phyloP scores from a whole-genome alignment of 352 stramenopile species.

The Globisporangium recalcitrans region DNA sequence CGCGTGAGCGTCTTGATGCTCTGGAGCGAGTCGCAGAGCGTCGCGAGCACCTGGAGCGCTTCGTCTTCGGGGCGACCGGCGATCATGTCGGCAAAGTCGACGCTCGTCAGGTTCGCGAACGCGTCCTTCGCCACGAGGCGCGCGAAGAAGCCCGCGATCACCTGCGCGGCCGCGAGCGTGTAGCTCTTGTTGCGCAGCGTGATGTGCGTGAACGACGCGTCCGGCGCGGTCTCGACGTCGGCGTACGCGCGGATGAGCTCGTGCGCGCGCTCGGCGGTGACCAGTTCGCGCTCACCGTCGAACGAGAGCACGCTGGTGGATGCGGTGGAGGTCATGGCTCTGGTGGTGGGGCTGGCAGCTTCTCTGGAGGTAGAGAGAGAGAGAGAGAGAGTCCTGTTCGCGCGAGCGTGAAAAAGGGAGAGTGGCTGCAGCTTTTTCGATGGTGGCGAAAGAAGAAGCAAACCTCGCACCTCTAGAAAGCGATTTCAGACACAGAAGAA shows the following conservation, averaged over 20 bases:
- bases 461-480: neutral
- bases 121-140: constrained; percentile 40
- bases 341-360: neutral
- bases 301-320: constrained; percentile 32
- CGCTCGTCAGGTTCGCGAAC: constrained; percentile 56
- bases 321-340: constrained; percentile 2
- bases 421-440: constrained; percentile 2
- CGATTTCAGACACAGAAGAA: neutral
- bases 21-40: constrained; percentile 68
- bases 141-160: constrained; percentile 71
- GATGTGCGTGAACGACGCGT: constrained; percentile 62
- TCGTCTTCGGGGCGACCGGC: constrained; percentile 76
- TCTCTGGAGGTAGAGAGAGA: no score
- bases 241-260: constrained; percentile 58
- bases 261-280: constrained; percentile 60
- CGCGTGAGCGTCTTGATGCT: constrained; percentile 66
- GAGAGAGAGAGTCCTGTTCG: neutral
- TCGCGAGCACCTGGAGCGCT: constrained; percentile 75
- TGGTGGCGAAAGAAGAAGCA: neutral
- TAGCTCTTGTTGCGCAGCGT: constrained; percentile 89
- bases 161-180: constrained; percentile 65
- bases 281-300: constrained; percentile 74
- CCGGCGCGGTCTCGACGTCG: constrained; percentile 20
- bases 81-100: constrained; percentile 88
- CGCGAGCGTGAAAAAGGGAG: constrained; percentile 13